phyloP scores from a whole-genome alignment of 495 filamentous ascomycete species.

The Penicillium antarcticum region DNA sequence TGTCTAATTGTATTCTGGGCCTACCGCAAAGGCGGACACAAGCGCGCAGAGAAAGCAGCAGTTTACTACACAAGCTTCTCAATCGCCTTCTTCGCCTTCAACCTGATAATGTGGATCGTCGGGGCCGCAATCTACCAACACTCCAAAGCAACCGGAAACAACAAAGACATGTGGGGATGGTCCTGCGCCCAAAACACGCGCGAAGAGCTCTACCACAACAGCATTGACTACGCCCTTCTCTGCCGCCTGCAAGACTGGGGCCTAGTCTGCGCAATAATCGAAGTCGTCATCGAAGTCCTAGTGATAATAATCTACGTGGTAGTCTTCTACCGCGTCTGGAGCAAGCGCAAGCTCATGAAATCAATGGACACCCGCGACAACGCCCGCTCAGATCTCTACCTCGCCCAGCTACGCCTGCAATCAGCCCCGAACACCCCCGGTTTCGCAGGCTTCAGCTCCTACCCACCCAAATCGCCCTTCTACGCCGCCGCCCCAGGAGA shows the following conservation, averaged over 20 bases:
- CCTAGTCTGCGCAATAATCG: slow-evolving; percentile 94
- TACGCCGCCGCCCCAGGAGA: slow-evolving; percentile 38
- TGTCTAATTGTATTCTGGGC: slow-evolving; percentile 78
- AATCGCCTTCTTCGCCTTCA: slow-evolving; percentile 90
- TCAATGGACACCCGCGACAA: slow-evolving; percentile 94
- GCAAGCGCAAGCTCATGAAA: slow-evolving; percentile 89
- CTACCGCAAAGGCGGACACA: slow-evolving; percentile 87
- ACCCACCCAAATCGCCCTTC: slow-evolving; percentile 49
- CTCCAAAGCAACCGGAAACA: slow-evolving; percentile 64
- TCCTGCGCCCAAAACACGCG: slow-evolving; percentile 85
- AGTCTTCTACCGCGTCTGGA: slow-evolving; percentile 94
- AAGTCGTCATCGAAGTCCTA: slow-evolving; percentile 88
- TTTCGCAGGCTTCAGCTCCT: slow-evolving; percentile 46
- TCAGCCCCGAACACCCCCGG: slow-evolving; percentile 94
- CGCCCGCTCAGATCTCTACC: slow-evolving; percentile 90
- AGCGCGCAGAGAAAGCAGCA: slow-evolving; percentile 83
- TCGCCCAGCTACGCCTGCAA: slow-evolving; percentile 87
- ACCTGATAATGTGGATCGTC: slow-evolving; percentile 87
- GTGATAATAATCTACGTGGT: slow-evolving; percentile 89
- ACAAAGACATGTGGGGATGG: slow-evolving; percentile 96
- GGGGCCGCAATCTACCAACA: slow-evolving; percentile 82
- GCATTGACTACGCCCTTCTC: slow-evolving; percentile 86
- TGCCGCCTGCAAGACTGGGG: slow-evolving; percentile 92
- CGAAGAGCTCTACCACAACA: slow-evolving; percentile 65
- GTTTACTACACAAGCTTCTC: slow-evolving; percentile 93